Evolutionary conservation across 306 rosid species (phyloP).

Genomic region (Trifolium pratense): DNA sequence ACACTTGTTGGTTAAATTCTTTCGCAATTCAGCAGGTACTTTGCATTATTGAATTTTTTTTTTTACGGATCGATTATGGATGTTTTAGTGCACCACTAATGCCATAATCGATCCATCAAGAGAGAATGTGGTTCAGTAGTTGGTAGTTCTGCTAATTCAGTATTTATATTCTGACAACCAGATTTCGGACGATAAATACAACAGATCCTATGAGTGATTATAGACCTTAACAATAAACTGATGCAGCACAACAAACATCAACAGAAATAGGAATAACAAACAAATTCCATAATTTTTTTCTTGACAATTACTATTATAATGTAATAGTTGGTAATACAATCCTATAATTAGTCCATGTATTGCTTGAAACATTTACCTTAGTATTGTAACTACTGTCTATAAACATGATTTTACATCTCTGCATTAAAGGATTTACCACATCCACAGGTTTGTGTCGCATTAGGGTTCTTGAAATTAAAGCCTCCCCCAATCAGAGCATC

Average conservation of each 20-base stretch:
- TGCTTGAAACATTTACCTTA: conserved; percentile 32
- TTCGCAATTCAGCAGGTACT: background rate
- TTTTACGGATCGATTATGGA: too few relatives aligned
- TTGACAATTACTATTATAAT: conserved; percentile 8
- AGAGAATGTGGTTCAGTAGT: background rate
- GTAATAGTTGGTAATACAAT: conserved; percentile 28
- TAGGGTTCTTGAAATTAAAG: conserved; percentile 93
- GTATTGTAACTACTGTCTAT: conserved; percentile 38
- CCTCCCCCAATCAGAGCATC: conserved; percentile 98
- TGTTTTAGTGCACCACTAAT: background rate
- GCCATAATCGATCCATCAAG: background rate
- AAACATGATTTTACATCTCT: conserved; percentile 65
- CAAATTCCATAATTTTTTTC: background rate
- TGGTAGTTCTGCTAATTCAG: conserved; percentile 3
- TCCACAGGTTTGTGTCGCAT: conserved; percentile 96
- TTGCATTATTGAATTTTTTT: too few relatives aligned
- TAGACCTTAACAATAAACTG: conserved; percentile 7
- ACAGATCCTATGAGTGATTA: background rate
- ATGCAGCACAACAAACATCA: conserved; percentile 9
- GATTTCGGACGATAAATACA: background rate
- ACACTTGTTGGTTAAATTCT: background rate
- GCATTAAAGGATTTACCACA: conserved; percentile 97
- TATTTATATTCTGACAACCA: conserved; percentile 1
- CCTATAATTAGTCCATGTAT: conserved; percentile 29
- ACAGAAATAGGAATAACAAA: conserved; percentile 28